Base-by-base conservation (phyloP, 768 basidiomycete genomes). In the Lepiota venenata region DNA sequence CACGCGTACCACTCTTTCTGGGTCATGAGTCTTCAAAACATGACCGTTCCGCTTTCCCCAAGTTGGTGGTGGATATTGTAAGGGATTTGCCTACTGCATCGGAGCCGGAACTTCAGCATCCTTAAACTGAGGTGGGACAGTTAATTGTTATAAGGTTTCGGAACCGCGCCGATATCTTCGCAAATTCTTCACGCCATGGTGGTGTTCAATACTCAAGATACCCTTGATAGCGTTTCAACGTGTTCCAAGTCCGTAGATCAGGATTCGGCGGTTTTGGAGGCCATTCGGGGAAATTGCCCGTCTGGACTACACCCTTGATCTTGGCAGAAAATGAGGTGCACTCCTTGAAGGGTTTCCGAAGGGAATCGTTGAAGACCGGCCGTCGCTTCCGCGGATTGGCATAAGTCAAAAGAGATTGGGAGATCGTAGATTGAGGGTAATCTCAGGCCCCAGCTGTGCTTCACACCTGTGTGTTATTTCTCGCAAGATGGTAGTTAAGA, bases 81-180 rank as follows among this genome's bases (percentile, higher is more conserved):
- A 35, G 41, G 32, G 8, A 32, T 32, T 9, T 11, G 8, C 32
- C 8, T 32, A 32, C 32, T 16, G 42, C 36, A 40, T 52, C 42
- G 43, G 41, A 52, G 50, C 42, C 41, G 37, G 29, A 21, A 7
- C 43, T 43, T 52, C 50, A 41, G 44, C 29, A 20, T 36, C 40
- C 18, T 36, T 21, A 27, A 42, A 20, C 50, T 32, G 45, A 44
- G 25, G 40, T 14, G 41, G 46, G 45, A 32, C 32, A 32, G 16
- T 41, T 39, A 45, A 32, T 20, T 32, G 12, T 27, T 21, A 21
- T 41, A 27, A 39, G 11, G 14, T 10, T 32, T 47, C 53, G 46
- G 53, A 55, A 48, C 47, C 45, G 38, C 29, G n/a, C 53, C 53
- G 40, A 48, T 18, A 20, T 32, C 29, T 45, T 36, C 25, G 32